Base-by-base conservation (phyloP, 331 rosid genomes). In the Arachis monticola region DNA sequence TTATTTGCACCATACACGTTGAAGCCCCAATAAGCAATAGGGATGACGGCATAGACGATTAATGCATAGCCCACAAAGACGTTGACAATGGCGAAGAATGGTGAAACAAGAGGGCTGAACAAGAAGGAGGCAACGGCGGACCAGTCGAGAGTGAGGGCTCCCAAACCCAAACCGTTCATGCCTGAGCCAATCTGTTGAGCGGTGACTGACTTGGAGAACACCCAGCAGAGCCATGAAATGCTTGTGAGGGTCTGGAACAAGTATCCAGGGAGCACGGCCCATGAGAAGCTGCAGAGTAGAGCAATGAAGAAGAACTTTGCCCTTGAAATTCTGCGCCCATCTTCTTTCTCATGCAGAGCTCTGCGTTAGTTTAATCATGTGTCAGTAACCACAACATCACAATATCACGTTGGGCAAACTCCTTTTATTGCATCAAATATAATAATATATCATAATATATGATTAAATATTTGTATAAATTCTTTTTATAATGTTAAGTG, bases 101-200 rank as follows among this genome's bases (percentile, higher is more conserved):
- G 97, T 75, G 86, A 77, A 73, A 86, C 67, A 13, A 91, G 91
- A 13, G 97, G 97, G 67, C 95, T 91, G 77, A 64, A 82, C 60
- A 89, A 59, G 91, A 87, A 89, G 35, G 95, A 91, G 0, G 92
- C 85, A 22, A 89, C 91, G 5, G 79, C 85, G 0, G 90, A 0
- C 97, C 95, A 91, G 71, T 91, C 97, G 1, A 91, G 89, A 1
- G 94, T 84, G 12, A 85, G 3, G 10, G 94, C 86, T 4, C 97
- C 97, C 0, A 91, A 85, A 48, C 97, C 97, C 10, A 91, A 86
- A 40, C 97, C 97, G 9, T 8, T 73, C 91, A 91, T 89, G 72
- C 92, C 92, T 0, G 95, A 91, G 52, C 97, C 97, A 7, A 91
- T 58, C 59, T 89, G 97, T 60, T 89, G 95, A 27, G 92, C 95